phyloP scores from a whole-genome alignment of 31 red algal genomes.

The Odonthalia washingtoniensis region DNA sequence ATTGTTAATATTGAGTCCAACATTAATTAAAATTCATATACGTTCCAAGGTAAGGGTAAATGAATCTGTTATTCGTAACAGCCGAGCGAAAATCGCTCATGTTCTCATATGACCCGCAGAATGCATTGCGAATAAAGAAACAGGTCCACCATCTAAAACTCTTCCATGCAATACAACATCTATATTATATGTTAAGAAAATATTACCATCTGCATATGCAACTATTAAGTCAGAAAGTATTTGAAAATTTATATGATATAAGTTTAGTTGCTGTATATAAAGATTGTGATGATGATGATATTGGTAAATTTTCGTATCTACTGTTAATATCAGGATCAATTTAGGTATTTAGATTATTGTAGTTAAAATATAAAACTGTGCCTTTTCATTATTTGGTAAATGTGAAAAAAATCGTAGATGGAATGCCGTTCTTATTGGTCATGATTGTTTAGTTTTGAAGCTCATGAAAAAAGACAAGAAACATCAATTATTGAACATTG shows the following conservation, averaged over 20 bases:
- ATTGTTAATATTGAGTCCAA: slow-evolving; percentile 77
- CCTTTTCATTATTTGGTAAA: not conserved
- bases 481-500: slow-evolving; percentile 64
- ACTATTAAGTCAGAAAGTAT: slow-evolving; percentile 46
- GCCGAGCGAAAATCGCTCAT: slow-evolving; percentile 63
- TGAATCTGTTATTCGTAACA: slow-evolving; percentile 58
- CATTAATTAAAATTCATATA: slow-evolving; percentile 71
- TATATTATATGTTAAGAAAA: slow-evolving; percentile 49
- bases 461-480: slow-evolving; percentile 23
- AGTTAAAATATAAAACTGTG: slow-evolving; percentile 31
- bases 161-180: slow-evolving; percentile 55
- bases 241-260: slow-evolving; percentile 40
- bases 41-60: slow-evolving; percentile 78
- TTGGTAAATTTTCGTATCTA: too few species aligned
- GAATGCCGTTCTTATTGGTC: slow-evolving; percentile 35
- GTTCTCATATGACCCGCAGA: slow-evolving; percentile 52
- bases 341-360: too few species aligned
- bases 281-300: slow-evolving; percentile 2
- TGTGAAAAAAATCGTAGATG: slow-evolving; percentile 34
- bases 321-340: slow-evolving; percentile 3
- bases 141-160: slow-evolving; percentile 60
- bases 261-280: slow-evolving; percentile 10
- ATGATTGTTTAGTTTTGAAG: slow-evolving; percentile 16
- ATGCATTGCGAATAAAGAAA: slow-evolving; percentile 67
- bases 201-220: slow-evolving; percentile 45